These are phyloP conservation scores for Craterostigma plantagineum DNA, from an alignment of 257 asterid genomes.

Conservation along the genomic window DNA sequence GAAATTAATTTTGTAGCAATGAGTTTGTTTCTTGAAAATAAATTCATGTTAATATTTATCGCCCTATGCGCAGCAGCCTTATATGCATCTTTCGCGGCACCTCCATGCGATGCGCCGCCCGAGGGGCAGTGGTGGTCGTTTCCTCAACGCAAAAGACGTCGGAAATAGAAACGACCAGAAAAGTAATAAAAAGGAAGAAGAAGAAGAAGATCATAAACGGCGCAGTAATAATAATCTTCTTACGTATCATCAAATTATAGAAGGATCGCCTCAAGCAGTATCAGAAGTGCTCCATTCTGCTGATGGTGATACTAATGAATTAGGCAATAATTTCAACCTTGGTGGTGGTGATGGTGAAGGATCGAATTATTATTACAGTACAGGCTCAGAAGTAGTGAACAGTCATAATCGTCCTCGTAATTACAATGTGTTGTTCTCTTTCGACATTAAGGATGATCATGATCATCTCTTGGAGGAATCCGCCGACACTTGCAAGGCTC, in stretches of 20 bases:
- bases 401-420: background rate
- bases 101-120: conserved; percentile 88
- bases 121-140: conserved; percentile 78
- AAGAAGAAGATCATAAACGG: too few species aligned
- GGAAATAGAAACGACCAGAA: conserved; percentile 3
- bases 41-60: too few species aligned
- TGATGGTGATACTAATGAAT: conserved; percentile 10
- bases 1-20: too few species aligned
- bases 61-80: conserved; percentile 66
- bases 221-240: too few species aligned
- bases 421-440: too few species aligned
- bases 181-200: too few species aligned
- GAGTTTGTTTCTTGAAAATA: too few species aligned
- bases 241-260: conserved; percentile 7
- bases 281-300: conserved; percentile 35
- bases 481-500: too few species aligned
- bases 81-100: conserved; percentile 72
- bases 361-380: conserved; percentile 5
- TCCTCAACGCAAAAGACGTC: conserved; percentile 35
- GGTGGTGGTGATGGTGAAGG: too few species aligned
- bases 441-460: too few species aligned
- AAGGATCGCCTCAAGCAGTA: conserved; percentile 12
- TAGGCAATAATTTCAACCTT: too few species aligned
- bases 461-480: too few species aligned
- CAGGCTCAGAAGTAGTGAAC: conserved; percentile 19